phyloP scores from a whole-genome alignment of 2,329 filamentous ascomycete species.

The Herpotrichia juniperi region DNA sequence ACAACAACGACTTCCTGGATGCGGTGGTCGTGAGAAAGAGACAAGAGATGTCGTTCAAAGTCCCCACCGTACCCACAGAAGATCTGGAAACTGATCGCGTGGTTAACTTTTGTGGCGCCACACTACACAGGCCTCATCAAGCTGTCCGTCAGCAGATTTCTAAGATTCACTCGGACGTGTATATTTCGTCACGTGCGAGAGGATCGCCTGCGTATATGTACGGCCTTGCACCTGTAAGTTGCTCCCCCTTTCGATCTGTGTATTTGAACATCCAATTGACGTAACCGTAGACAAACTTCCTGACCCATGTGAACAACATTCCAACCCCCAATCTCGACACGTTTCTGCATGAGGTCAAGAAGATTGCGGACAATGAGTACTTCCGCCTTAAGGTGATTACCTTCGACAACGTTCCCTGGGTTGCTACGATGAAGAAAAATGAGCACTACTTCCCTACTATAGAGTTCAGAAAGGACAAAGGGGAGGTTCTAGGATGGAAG shows the following conservation, averaged over 20 bases:
- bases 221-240: conserved; percentile 29
- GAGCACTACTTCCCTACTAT: conserved; percentile 87
- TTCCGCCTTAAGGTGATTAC: conserved; percentile 98
- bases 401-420: conserved; percentile 98
- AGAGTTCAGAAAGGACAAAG: conserved; percentile 65
- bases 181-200: conserved; percentile 77
- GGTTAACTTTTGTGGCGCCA: conserved; percentile 92
- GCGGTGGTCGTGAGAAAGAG: conserved; percentile 87
- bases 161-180: conserved; percentile 94
- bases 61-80: conserved; percentile 85
- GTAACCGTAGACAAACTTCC: conserved; percentile 77
- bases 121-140: conserved; percentile 91
- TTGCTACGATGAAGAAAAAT: conserved; percentile 99
- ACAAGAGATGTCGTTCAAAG: conserved; percentile 74
- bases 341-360: conserved; percentile 81
- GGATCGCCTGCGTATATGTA: conserved; percentile 46
- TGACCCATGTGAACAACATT: conserved; percentile 92
- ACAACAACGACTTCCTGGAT: conserved; percentile 81
- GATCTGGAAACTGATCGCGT: conserved; percentile 92
- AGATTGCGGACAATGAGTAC: conserved; percentile 96
- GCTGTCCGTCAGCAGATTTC: conserved; percentile 97
- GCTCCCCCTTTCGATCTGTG: conserved; percentile 67
- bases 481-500: conserved; percentile 61
- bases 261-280: conserved; percentile 70
- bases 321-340: conserved; percentile 80